Percentiles rank a stretch among this genome's conserved stretches.
Conservation (phyloP, 768 basidiomycete genomes). For the Rhizopogon sp. region DNA sequence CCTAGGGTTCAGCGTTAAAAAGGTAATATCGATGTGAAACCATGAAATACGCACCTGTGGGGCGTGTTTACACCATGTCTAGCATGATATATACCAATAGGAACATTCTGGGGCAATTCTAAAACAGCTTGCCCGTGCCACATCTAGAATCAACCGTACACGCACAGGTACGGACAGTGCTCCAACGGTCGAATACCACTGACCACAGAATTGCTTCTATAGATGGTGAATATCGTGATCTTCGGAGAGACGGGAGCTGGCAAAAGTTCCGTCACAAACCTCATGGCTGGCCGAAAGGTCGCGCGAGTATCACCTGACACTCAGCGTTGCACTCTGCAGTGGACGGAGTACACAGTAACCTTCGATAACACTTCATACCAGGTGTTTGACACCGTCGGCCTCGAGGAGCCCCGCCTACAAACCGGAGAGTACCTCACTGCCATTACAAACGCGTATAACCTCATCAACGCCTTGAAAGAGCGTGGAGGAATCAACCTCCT, state of each 20-base stretch:
- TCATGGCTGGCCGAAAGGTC: constrained; percentile 21
- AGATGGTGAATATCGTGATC: constrained; percentile 31
- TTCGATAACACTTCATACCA: constrained; percentile 20
- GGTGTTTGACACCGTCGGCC: constrained; percentile 29
- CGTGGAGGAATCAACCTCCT: constrained; percentile 36
- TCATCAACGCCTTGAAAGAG: constrained; percentile 26
- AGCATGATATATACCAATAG: neutral
- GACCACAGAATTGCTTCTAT: neutral
- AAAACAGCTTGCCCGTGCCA: neutral
- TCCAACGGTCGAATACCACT: neutral
- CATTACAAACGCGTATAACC: constrained; percentile 23
- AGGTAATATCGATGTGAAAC: neutral
- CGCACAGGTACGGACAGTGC: neutral
- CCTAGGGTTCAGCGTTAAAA: neutral
- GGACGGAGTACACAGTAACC: constrained; percentile 19
- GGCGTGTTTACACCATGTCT: neutral
- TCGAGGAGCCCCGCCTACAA: constrained; percentile 26
- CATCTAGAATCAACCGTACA: neutral
- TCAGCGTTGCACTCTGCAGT: constrained; percentile 34
- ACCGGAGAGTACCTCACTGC: constrained; percentile 21
- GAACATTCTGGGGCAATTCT: neutral
- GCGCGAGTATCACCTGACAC: constrained; percentile 23
- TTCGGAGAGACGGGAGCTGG: constrained; percentile 40
- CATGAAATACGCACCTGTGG: neutral
- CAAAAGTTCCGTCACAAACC: constrained; percentile 30